Evolutionary conservation across 176 grass and related monocot species (phyloP), one percentile per base, ranked within the genome.

Genomic region (Ananas comosus): DNA sequence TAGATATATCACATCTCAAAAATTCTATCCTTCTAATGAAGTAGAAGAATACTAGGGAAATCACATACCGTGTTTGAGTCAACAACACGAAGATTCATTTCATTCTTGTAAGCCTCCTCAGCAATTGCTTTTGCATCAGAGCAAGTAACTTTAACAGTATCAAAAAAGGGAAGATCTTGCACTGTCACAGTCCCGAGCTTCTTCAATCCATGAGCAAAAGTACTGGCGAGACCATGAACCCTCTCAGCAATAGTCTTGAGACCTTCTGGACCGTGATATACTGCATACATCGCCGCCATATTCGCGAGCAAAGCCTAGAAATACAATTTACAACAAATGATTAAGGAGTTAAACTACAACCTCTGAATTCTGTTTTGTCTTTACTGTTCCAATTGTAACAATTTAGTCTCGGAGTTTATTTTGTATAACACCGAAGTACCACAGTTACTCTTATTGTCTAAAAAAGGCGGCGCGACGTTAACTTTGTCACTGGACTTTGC

Each of bases 221-320:
- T 82, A 73, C 85, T 78, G 51, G 95, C 87, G 71, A 99, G 77
- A 24, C 90, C 95, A 70, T 99, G 95, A 33, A 99, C 95, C 68
- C 90, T 85, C 67, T 99, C 82, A 8, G 90, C 90, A 4, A 99
- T 99, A 2, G 63, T 73, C 67, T 94, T 99, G 1, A 99, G 84
- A 51, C 95, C 95, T 69, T 77, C 95, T 13, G 95, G 95, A 53
- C 95, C 95, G 68, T 99, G 95, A 78, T 99, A 99, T 53, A 99
- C 80, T 21, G 95, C 95, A 72, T 94, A 99, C 95, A 99, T 99
- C 53, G 90, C 90, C 42, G 95, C 90, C 95, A 99, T 99, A 75
- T 99, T 99, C 54, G 95, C 95, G 21, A 99, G 83, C 80, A 99
- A 85, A 14, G 95, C 95, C 95, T 99, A 68, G 18, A 61, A 73